Percentiles rank a stretch among this genome's conserved stretches.
These are phyloP conservation scores for Trichosanthes truncata DNA, from an alignment of 306 rosid genomes.

Conservation along the genomic window DNA sequence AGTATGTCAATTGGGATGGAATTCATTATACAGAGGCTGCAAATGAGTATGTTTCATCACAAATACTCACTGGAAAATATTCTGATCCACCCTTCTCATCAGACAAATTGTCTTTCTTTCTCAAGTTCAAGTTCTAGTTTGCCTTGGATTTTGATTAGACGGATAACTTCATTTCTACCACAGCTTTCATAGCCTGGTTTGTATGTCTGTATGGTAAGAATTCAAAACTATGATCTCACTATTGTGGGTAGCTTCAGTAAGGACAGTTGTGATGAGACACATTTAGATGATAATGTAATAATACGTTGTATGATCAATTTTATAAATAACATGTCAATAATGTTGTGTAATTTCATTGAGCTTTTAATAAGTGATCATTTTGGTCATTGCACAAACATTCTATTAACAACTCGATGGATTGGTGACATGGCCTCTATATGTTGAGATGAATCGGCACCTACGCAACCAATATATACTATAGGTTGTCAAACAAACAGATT, in stretches of 20 bases:
- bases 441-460: too few relatives aligned
- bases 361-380: too few relatives aligned
- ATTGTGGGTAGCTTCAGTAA: not conserved
- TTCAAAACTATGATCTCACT: not conserved
- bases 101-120: constrained; percentile 67
- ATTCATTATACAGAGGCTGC: constrained; percentile 90
- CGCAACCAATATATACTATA: too few relatives aligned
- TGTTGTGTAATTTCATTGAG: too few relatives aligned
- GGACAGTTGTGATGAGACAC: not conserved
- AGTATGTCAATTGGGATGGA: constrained; percentile 79
- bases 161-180: not conserved
- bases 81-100: constrained; percentile 64
- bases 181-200: not conserved
- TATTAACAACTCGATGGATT: too few relatives aligned
- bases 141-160: not conserved
- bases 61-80: constrained; percentile 69
- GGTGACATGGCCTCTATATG: too few relatives aligned
- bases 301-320: too few relatives aligned
- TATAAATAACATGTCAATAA: too few relatives aligned
- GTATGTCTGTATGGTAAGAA: not conserved
- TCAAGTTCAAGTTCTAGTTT: constrained; percentile 32
- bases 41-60: constrained; percentile 57
- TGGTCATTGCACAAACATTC: too few relatives aligned
- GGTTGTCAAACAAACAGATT: too few relatives aligned
- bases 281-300: not conserved